A percentile compares a stretch with the other conserved stretches of the same genome.
Conservation (phyloP, 306 rosid genomes). For the Styphnolobium japonicum region DNA sequence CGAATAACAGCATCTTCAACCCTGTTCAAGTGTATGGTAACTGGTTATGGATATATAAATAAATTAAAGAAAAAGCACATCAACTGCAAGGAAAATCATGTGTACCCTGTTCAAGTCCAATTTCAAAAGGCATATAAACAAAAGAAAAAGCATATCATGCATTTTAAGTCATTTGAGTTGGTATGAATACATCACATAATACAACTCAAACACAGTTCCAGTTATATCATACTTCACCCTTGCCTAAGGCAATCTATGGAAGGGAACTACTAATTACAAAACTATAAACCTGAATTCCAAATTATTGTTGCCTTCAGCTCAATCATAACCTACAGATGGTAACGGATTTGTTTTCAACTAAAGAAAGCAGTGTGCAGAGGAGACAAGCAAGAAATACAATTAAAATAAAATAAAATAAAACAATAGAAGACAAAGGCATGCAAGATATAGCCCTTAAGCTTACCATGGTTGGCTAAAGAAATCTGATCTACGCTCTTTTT, state of each 20-base stretch:
- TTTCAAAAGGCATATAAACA: neutral
- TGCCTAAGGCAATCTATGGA: too few species aligned
- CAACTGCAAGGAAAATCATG: too few species aligned
- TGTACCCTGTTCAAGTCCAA: neutral
- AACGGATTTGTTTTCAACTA: neutral
- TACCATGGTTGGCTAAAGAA: conserved; percentile 98
- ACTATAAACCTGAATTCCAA: neutral
- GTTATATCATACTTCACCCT: too few species aligned
- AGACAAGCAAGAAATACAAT: neutral
- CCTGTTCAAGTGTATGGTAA: conserved; percentile 49
- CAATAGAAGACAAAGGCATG: neutral
- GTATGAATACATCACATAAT: conserved; percentile 1
- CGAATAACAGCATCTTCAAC: conserved; percentile 99
- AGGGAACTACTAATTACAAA: neutral
- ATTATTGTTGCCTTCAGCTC: neutral
- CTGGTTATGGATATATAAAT: neutral
- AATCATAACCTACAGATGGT: neutral
- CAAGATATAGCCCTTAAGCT: conserved; percentile 7
- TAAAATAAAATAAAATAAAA: neutral
- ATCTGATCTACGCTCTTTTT: conserved; percentile 86
- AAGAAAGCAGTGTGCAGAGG: neutral
- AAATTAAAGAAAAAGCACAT: neutral
- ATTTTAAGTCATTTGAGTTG: neutral
- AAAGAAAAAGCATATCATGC: neutral
- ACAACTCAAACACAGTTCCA: too few species aligned